A percentile compares a stretch with the other conserved stretches of the same genome.
phyloP scores from a whole-genome alignment of 345 rosid genomes.

The Pistacia vera region DNA sequence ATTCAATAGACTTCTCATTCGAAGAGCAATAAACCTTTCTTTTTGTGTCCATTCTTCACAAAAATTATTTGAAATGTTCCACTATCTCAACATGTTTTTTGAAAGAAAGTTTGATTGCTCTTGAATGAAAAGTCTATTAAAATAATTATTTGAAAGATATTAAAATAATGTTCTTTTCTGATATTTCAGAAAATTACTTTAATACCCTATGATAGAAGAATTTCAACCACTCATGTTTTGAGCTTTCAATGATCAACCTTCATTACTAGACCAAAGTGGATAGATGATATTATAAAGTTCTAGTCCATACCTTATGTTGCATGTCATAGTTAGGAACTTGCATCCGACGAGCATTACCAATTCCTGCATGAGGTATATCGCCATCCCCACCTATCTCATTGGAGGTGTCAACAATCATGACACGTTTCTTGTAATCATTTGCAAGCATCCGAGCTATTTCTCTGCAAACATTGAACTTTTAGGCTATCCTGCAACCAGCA shows the following conservation, averaged over 20 bases:
- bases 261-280: constrained; percentile 12
- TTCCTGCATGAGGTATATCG: constrained; percentile 94
- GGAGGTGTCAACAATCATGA: constrained; percentile 93
- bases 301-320: constrained; percentile 75
- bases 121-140: too few relatives aligned
- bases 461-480: constrained; percentile 40
- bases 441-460: constrained; percentile 94
- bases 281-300: constrained; percentile 2
- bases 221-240: background rate
- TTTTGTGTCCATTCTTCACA: background rate
- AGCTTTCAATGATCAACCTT: constrained; percentile 2
- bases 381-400: constrained; percentile 99
- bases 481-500: constrained; percentile 2
- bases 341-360: constrained; percentile 93
- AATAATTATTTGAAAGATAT: background rate
- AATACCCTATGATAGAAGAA: background rate
- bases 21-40: too few relatives aligned
- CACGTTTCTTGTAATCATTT: constrained; percentile 80
- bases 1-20: too few relatives aligned
- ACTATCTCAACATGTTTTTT: too few relatives aligned
- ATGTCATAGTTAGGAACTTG: constrained; percentile 84
- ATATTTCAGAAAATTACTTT: background rate
- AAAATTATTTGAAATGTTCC: too few relatives aligned
- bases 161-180: background rate
- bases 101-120: too few relatives aligned